Conservation (phyloP, 805 yeast species). For the Myxozyma lipomycoides region DNA sequence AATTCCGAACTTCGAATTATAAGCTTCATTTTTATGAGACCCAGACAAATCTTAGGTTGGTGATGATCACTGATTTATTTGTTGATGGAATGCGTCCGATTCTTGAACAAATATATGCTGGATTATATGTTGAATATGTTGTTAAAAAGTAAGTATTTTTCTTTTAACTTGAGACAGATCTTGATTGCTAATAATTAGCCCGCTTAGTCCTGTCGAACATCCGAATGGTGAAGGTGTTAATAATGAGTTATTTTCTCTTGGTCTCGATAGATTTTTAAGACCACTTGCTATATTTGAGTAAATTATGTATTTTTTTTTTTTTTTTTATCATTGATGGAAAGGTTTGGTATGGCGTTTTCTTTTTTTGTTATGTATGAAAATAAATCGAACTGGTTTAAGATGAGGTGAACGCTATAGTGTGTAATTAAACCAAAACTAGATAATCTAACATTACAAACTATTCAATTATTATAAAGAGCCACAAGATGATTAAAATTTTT, state of each 20-base stretch:
- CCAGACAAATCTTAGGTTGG: slow-evolving; percentile 71
- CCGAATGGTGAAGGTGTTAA: slow-evolving; percentile 49
- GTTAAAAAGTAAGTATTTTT: slow-evolving; percentile 47
- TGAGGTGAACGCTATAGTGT: too few species aligned
- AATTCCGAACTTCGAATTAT: slow-evolving; percentile 58
- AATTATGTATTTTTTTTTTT: not conserved
- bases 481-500: too few species aligned
- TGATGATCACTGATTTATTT: slow-evolving; percentile 62
- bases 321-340: not conserved
- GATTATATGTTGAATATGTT: slow-evolving; percentile 55
- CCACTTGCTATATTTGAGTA: slow-evolving; percentile 29
- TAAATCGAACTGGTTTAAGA: too few species aligned
- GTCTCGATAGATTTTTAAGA: slow-evolving; percentile 49
- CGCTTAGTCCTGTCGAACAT: slow-evolving; percentile 58
- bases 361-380: not conserved
- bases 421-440: not conserved
- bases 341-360: not conserved
- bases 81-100: slow-evolving; percentile 54
- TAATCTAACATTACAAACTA: not conserved
- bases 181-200: slow-evolving; percentile 30
- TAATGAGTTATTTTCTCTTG: slow-evolving; percentile 53
- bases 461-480: not conserved
- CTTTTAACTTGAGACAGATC: slow-evolving; percentile 1
- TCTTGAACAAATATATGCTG: slow-evolving; percentile 56
- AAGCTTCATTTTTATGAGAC: slow-evolving; percentile 78